A percentile compares a stretch with the other conserved stretches of the same genome.
Conservation (phyloP, 768 basidiomycete genomes). For the Chalciporus piperatus region DNA sequence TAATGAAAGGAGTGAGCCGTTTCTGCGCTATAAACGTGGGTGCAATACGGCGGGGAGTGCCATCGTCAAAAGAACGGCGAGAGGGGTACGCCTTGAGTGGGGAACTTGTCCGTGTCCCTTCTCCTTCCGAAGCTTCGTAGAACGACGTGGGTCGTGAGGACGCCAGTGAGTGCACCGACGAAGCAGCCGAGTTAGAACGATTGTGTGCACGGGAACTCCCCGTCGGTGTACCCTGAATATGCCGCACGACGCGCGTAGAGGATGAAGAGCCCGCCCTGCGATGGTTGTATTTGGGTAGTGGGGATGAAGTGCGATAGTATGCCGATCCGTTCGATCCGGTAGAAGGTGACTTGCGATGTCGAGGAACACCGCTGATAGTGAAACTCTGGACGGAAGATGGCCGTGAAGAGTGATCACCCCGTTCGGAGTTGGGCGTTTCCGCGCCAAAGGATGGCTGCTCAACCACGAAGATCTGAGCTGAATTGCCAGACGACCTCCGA, state of each 20-base stretch:
- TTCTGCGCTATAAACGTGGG: constrained; percentile 84
- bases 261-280: constrained; percentile 77
- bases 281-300: constrained; percentile 72
- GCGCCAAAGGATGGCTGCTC: constrained; percentile 73
- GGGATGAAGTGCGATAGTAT: constrained; percentile 66
- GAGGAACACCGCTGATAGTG: constrained; percentile 46
- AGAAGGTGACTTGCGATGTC: constrained; percentile 75
- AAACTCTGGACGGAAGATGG: constrained; percentile 87
- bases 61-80: constrained; percentile 49
- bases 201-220: constrained; percentile 47
- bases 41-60: constrained; percentile 36
- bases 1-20: constrained; percentile 68
- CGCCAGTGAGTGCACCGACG: constrained; percentile 70
- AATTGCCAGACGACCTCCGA: constrained; percentile 59
- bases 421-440: constrained; percentile 87
- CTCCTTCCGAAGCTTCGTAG: constrained; percentile 71
- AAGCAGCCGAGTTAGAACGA: constrained; percentile 74
- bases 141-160: constrained; percentile 79
- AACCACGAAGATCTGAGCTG: constrained; percentile 44
- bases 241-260: constrained; percentile 76
- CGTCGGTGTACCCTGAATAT: constrained; percentile 43
- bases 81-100: constrained; percentile 54
- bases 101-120: constrained; percentile 59
- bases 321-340: constrained; percentile 72
- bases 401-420: constrained; percentile 71